A percentile compares a stretch with the other conserved stretches of the same genome.
Conservation (phyloP, 2,329 filamentous ascomycete species). For the Alternaria arborescens region DNA sequence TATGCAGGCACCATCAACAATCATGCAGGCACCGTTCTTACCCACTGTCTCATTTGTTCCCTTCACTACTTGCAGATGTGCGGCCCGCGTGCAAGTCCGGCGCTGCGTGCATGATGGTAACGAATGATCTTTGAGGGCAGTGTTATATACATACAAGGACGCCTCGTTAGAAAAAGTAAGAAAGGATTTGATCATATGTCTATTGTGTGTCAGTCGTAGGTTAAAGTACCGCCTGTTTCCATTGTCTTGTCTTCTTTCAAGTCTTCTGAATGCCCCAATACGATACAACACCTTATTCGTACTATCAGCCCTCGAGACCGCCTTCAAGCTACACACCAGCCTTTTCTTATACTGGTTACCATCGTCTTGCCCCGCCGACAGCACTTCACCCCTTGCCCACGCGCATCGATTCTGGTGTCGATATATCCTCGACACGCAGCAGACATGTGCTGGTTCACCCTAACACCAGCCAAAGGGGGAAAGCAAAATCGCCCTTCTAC, state of each 20-base stretch:
- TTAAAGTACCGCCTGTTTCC: slow-evolving; percentile 27
- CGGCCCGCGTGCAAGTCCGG: slow-evolving; percentile 28
- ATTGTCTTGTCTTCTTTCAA: slow-evolving; percentile 13
- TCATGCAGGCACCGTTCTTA: slow-evolving; percentile 38
- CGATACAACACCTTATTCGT: slow-evolving; percentile 25
- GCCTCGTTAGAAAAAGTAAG: slow-evolving; percentile 18
- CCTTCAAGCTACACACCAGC: slow-evolving; percentile 30
- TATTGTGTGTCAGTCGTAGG: slow-evolving; percentile 16
- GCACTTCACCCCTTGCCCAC: slow-evolving; percentile 30
- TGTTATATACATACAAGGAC: slow-evolving; percentile 30
- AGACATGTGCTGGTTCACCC: slow-evolving; percentile 47
- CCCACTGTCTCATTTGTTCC: slow-evolving; percentile 36
- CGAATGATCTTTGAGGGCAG: slow-evolving; percentile 26
- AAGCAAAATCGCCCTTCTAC: slow-evolving; percentile 26
- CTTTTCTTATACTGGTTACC: slow-evolving; percentile 31
- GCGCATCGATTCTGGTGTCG: slow-evolving; percentile 26
- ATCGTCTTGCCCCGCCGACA: slow-evolving; percentile 34
- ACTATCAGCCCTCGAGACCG: slow-evolving; percentile 27
- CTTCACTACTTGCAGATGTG: slow-evolving; percentile 14
- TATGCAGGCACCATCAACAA: slow-evolving; percentile 38
- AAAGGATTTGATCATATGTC: slow-evolving; percentile 20
- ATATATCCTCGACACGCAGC: slow-evolving; percentile 13
- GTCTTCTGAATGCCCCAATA: slow-evolving; percentile 32
- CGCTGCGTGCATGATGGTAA: slow-evolving; percentile 23
- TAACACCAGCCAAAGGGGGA: slow-evolving; percentile 36